A percentile compares a stretch with the other conserved stretches of the same genome.
Evolutionary conservation across 2,329 filamentous ascomycete genomes (phyloP).

Genomic region (Penicillium glabrum): DNA sequence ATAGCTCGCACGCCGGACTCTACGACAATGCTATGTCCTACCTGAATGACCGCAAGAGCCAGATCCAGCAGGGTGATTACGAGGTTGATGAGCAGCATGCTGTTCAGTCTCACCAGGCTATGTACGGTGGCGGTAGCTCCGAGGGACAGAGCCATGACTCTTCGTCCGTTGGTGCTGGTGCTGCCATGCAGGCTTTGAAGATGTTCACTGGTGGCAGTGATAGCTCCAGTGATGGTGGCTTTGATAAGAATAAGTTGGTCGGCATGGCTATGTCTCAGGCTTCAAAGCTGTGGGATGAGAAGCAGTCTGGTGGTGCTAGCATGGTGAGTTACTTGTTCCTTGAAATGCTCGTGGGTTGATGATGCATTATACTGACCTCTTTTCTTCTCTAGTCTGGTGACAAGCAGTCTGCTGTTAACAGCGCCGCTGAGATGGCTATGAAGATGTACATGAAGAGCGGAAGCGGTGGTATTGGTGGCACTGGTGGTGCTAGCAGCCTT

Average conservation of each 20-base stretch:
- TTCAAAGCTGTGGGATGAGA: constrained; percentile 70
- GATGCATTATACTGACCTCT: constrained; percentile 4
- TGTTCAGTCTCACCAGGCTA: constrained; percentile 71
- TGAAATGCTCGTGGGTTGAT: constrained; percentile 1
- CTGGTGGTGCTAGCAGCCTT: constrained; percentile 51
- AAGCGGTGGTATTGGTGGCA: constrained; percentile 50
- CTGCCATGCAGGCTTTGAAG: constrained; percentile 63
- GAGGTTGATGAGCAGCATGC: constrained; percentile 65
- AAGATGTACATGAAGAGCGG: constrained; percentile 89
- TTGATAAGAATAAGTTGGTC: constrained; percentile 75
- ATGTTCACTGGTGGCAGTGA: constrained; percentile 68
- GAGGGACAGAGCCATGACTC: constrained; percentile 45
- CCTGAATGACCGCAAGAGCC: constrained; percentile 51
- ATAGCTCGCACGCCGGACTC: constrained; percentile 51
- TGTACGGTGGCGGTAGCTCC: constrained; percentile 57
- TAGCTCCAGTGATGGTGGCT: constrained; percentile 40
- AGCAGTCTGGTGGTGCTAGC: constrained; percentile 53
- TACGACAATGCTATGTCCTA: constrained; percentile 59
- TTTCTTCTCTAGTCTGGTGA: constrained; percentile 50
- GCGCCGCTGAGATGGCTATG: constrained; percentile 81
- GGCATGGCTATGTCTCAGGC: constrained; percentile 87
- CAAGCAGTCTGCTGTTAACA: constrained; percentile 77
- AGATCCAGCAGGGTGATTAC: constrained; percentile 49
- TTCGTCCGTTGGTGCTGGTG: constrained; percentile 43
- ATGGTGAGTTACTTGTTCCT: constrained; percentile 42